Base-by-base conservation (phyloP, 108 stramenopile genomes). In the Fragilariopsis cylindrus region DNA sequence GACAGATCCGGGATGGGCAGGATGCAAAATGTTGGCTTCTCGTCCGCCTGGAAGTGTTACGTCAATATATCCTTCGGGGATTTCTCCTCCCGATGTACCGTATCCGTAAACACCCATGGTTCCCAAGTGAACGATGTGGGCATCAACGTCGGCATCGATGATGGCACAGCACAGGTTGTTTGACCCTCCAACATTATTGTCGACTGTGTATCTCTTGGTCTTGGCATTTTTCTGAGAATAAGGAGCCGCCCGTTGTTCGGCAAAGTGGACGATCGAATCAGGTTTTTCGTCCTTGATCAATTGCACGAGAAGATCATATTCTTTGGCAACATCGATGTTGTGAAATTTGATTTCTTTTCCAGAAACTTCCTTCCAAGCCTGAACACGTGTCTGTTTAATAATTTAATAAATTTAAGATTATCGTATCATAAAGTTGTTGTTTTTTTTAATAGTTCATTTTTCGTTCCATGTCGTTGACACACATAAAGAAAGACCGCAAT, bases 81-180 rank as follows among this genome's bases (percentile, higher is more conserved):
- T 98, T 85, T 98, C 97, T 66, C 97, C 97, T 65, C 97, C 98
- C 15, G 94, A 94, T 57, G 96, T 98, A 69, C 98, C 98, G 80
- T 98, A 98, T 69, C 98, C 98, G 75, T 98, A 98, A 46, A 98
- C 98, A 50, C 98, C 98, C 98, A 98, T 99, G 66, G 98, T 99
- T 52, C 98, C 98, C 70, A 99, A 88, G 79, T 99, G 98, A 55
- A 97, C 97, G 75, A 99, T 93, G 86, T 99, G 98, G 50, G 95
- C 92, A 84, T 97, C 96, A 45, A 97, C 80, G 13, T 92, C 98
- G 9, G 90, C 76, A 66, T 99, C 98, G 57, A 98, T 95, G 71
- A 99, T 89, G 9, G 98, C 98, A 69, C 93, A 92, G 75, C 96
- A 95, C 65, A 99, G 78, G 92, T 98, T 98, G 90, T 99, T 96